A percentile compares a stretch with the other conserved stretches of the same genome.
phyloP scores from a whole-genome alignment of 78 protist species.

The Dictyostelium capitatum region DNA sequence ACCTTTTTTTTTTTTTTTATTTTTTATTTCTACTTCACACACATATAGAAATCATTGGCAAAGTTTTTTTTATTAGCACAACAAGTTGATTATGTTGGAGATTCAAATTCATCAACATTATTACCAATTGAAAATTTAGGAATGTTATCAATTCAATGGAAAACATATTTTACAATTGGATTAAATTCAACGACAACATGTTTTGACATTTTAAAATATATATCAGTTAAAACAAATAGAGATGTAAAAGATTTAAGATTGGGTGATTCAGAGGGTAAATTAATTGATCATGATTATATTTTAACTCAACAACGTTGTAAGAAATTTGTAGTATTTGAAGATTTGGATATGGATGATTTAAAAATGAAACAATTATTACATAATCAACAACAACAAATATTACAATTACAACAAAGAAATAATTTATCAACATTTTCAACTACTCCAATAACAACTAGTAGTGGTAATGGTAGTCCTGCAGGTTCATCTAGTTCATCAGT shows the following conservation, averaged over 20 bases:
- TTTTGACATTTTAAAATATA: conserved; percentile 57
- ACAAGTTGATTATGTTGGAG: conserved; percentile 68
- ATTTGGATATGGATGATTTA: conserved; percentile 35
- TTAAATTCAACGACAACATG: conserved; percentile 29
- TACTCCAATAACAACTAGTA: background rate
- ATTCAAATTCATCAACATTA: background rate
- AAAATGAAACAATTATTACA: background rate
- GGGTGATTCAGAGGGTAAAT: conserved; percentile 65
- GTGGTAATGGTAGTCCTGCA: no score
- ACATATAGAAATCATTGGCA: conserved; percentile 59
- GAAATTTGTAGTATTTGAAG: conserved; percentile 70
- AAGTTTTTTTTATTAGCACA: conserved; percentile 73
- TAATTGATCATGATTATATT: conserved; percentile 44
- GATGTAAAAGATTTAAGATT: conserved; percentile 30
- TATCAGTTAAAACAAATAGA: conserved; percentile 51
- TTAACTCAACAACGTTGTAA: conserved; percentile 38
- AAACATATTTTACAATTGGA: conserved; percentile 61
- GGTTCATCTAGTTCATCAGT: no score
- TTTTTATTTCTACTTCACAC: background rate
- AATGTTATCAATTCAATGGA: conserved; percentile 66
- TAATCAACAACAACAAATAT: background rate
- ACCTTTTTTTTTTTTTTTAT: background rate
- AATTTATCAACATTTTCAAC: background rate
- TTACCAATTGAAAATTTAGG: conserved; percentile 64
- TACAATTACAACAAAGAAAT: background rate